Base-by-base conservation (phyloP, 495 filamentous ascomycete species). In the Aspergillus cristatus region DNA sequence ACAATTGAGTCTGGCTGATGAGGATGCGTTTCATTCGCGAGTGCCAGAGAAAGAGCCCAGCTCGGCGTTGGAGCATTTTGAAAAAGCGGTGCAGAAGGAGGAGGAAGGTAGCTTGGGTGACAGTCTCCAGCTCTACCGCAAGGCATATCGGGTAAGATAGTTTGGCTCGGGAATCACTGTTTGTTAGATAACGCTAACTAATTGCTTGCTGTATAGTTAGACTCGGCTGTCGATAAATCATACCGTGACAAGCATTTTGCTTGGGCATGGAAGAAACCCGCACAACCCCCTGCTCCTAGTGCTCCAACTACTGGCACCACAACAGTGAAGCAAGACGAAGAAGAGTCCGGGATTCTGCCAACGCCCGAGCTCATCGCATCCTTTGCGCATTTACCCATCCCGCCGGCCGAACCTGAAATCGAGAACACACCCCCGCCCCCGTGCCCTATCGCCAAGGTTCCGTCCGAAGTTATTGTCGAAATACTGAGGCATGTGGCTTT, bases 231-330 rank as follows among this genome's bases (percentile, higher is more conserved):
- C 24, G 86, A 96, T 60, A 75, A 85, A 46, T 71, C 75, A 28
- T 98, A 94, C 63, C 82, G 81, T 44, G 78, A 82, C 46, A 96
- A 98, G 63, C 80, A 96, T 64, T 98, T 89, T 51, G 71, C 79
- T 8, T 58, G 69, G 15, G 71, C 69, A 41, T 65, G 67, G 50
- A 68, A 75, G 41, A 79, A 73, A 59, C 48, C 68, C 4, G 46
- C 61, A 1, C 62, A 76, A 39, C 77, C n/a, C n/a, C n/a, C 81
- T 41, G 67, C 71, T 8, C 69, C 76, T 7, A 68, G 67, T 51
- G 62, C 71, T 18, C 33, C 75, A n/a, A 48, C 58, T 7, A 71
- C 75, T 6, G 67, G 70, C 10, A 65, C 74, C 0, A 69, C 71
- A 40, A 52, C 77, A 36, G 69, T 70, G 39, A 71, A 81, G 42